Conservation (phyloP, 345 rosid genomes). For the Ceriops tagal region DNA sequence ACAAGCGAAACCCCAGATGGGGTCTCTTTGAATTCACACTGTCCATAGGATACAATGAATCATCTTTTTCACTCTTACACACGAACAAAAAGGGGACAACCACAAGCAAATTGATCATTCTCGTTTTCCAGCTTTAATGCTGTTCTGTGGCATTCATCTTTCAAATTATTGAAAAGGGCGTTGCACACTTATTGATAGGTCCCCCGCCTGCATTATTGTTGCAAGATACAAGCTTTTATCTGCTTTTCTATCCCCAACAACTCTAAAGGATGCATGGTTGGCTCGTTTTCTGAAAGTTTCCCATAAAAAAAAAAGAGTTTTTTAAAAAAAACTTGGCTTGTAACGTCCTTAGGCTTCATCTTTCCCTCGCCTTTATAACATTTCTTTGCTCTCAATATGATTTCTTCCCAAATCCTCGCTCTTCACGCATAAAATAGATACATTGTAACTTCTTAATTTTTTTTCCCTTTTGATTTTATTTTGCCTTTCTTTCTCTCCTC, state of each 20-base stretch:
- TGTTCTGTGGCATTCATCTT: background rate
- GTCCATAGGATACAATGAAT: constrained; percentile 31
- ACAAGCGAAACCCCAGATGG: constrained; percentile 21
- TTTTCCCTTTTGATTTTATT: too few relatives aligned
- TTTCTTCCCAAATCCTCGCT: too few relatives aligned
- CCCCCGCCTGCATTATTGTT: constrained; percentile 18
- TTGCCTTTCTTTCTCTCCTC: too few relatives aligned
- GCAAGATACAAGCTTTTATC: constrained; percentile 4
- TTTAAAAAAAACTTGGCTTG: too few relatives aligned
- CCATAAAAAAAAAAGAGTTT: too few relatives aligned
- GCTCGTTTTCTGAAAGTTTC: background rate
- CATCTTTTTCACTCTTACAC: constrained; percentile 8
- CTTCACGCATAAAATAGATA: too few relatives aligned
- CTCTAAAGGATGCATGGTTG: background rate
- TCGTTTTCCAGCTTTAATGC: constrained; percentile 21
- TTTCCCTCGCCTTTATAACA: too few relatives aligned
- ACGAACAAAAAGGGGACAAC: constrained; percentile 20
- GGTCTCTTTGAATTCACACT: constrained; percentile 15
- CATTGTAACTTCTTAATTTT: too few relatives aligned
- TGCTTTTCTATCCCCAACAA: background rate
- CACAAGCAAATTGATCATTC: constrained; percentile 18
- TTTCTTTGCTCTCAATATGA: too few relatives aligned
- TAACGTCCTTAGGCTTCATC: too few relatives aligned
- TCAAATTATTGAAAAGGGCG: constrained; percentile 25
- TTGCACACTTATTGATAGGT: constrained; percentile 15